Evolutionary conservation across 1,139 yeast genomes (phyloP), one percentile per base, ranked within the genome.

Genomic region (Pneumocystis jirovecii): DNA sequence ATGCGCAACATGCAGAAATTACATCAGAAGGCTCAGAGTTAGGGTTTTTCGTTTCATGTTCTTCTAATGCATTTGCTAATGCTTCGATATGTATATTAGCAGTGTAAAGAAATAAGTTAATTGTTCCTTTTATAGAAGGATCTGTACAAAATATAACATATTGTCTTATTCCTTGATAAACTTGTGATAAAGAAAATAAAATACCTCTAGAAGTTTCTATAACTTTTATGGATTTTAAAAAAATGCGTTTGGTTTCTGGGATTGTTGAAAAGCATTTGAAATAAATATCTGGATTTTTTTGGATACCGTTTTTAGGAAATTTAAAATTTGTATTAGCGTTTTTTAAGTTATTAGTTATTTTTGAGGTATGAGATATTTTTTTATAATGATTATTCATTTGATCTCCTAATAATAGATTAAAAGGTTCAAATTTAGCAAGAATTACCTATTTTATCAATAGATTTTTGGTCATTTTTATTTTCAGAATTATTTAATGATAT

Each of bases 251-350:
- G 25, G 66, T 64, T 70, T 85, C 93, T 35, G 85, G 87, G 42
- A 87, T 74, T 0, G 87, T 84, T 1, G 93, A 85, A 63, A 87
- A 75, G 67, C 95, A 79, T 70, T 87, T 79, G 72, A 86, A 86
- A 72, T 86, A 86, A 50, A 89, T 90, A 59, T 64, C 61, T 7
- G 68, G 61, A 35, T 64, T 63, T 25, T 4, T 50, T 50, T 50
- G 57, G 8, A 25, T 12, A 25, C 12, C 25, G 17, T 50, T 50
- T 50, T 50, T 25, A 10, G 34, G 17, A 50, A 50, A 50, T 25
- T 25, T 50, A 50, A 50, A 50, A 6, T 7, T 12, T 50, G n/a
- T 2, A 50, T 50, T 15, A 50, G 10, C 25, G 21, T 50, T 25
- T 25, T 25, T 15, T 50, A 17, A 25, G 8, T 17, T 50, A 50